Conservation (phyloP, 2,329 filamentous ascomycete genomes). For the Penicillium sp. region DNA sequence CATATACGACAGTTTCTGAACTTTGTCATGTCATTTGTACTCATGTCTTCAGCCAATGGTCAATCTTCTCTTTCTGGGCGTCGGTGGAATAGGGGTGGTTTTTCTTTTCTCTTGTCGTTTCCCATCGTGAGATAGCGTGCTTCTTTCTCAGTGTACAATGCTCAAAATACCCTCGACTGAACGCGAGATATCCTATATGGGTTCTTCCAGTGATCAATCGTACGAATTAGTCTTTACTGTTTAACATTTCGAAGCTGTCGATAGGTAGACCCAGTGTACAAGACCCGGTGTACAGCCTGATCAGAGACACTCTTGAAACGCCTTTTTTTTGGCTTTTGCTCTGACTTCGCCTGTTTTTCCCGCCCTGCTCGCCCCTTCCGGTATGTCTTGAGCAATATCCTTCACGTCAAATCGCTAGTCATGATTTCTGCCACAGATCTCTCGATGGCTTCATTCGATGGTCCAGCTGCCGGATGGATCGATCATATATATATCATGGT, state of each 20-base stretch:
- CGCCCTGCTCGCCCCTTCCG: too few relatives aligned
- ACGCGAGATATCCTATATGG: conserved; percentile 16
- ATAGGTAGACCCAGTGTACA: neutral
- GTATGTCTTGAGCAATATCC: too few relatives aligned
- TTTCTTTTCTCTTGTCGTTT: conserved; percentile 5
- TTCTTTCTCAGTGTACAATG: conserved; percentile 34
- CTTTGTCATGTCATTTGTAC: conserved; percentile 29
- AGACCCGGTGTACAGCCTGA: neutral
- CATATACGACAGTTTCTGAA: conserved; percentile 22
- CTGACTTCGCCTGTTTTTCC: too few relatives aligned
- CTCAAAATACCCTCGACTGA: conserved; percentile 36
- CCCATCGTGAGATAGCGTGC: conserved; percentile 24
- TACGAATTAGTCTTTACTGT: neutral
- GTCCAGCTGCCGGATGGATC: too few relatives aligned
- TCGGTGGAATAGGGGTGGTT: conserved; percentile 18
- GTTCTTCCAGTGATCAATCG: neutral
- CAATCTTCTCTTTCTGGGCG: conserved; percentile 17
- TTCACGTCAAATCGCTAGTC: too few relatives aligned
- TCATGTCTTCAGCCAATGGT: conserved; percentile 18
- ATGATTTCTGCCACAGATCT: too few relatives aligned
- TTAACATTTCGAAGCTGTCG: neutral
- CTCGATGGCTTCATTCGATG: too few relatives aligned
- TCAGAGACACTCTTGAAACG: neutral
- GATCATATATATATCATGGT: too few relatives aligned
- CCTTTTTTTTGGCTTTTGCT: neutral